Conservation (phyloP, 2,329 filamentous ascomycete genomes). For the Clonostachys rhizophaga region DNA sequence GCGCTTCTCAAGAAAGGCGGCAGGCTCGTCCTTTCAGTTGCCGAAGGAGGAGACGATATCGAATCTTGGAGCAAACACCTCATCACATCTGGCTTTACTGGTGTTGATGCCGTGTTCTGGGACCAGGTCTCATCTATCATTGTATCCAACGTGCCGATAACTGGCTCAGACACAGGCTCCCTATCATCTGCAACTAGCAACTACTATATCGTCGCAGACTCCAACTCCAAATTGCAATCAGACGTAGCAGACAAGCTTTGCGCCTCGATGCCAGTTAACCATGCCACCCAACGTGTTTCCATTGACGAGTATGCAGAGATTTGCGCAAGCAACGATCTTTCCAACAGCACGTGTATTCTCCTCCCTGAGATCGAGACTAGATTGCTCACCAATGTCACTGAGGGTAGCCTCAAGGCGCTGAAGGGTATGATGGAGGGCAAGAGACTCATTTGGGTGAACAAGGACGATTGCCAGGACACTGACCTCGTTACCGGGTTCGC, state of each 20-base stretch:
- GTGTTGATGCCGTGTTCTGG: background rate
- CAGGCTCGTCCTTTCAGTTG: constrained; percentile 7
- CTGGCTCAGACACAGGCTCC: background rate
- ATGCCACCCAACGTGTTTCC: no score
- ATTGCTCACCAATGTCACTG: no score
- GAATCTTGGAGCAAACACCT: constrained; percentile 18
- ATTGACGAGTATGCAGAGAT: no score
- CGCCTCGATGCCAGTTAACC: no score
- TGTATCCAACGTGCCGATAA: background rate
- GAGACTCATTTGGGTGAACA: constrained; percentile 3
- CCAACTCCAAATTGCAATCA: no score
- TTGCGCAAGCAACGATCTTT: no score
- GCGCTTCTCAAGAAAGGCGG: constrained; percentile 14
- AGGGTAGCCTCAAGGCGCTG: no score
- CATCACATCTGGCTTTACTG: constrained; percentile 13
- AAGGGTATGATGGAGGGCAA: constrained; percentile 2
- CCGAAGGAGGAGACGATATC: background rate
- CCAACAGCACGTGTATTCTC: no score
- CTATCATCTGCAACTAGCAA: background rate
- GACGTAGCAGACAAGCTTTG: no score
- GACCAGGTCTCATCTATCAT: background rate
- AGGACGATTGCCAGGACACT: constrained; percentile 1
- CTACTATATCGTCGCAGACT: background rate
- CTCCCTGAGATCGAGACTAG: no score
- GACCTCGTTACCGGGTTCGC: constrained; percentile 4